Evolutionary conservation across 306 rosid genomes (phyloP).

Genomic region (Cicer arietinum): DNA sequence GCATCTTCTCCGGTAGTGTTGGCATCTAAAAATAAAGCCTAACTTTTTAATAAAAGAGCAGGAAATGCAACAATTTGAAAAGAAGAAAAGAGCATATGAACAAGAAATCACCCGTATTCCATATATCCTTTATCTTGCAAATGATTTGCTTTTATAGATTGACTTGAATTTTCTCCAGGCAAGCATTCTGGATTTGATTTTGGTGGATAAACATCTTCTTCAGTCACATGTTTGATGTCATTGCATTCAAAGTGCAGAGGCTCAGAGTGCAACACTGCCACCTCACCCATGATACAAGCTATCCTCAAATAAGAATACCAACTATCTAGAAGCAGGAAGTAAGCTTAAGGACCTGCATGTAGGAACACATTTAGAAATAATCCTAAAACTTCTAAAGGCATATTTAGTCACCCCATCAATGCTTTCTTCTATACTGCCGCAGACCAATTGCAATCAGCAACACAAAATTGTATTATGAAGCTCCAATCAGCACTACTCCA

Average conservation of each 20-base stretch:
- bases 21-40: slow-evolving; percentile 64
- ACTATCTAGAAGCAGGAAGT: slow-evolving; percentile 55
- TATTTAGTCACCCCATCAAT: slow-evolving; percentile 68
- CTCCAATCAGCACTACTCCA: slow-evolving; percentile 77
- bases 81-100: background rate
- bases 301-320: slow-evolving; percentile 46
- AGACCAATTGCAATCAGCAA: slow-evolving; percentile 79
- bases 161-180: slow-evolving; percentile 50
- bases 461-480: slow-evolving; percentile 64
- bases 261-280: slow-evolving; percentile 56
- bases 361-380: slow-evolving; percentile 59
- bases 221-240: slow-evolving; percentile 47
- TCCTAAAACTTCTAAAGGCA: slow-evolving; percentile 62
- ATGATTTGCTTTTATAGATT: slow-evolving; percentile 35
- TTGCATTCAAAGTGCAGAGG: slow-evolving; percentile 55
- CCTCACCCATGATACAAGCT: slow-evolving; percentile 59
- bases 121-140: slow-evolving; percentile 59
- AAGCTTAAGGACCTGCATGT: slow-evolving; percentile 77
- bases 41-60: slow-evolving; percentile 1
- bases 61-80: background rate
- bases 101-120: slow-evolving; percentile 70
- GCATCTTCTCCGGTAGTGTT: slow-evolving; percentile 78
- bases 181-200: slow-evolving; percentile 43
- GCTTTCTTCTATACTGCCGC: slow-evolving; percentile 81
- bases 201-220: slow-evolving; percentile 40